Evolutionary conservation across 768 basidiomycete genomes (phyloP).

Genomic region (Podaxis sp.): DNA sequence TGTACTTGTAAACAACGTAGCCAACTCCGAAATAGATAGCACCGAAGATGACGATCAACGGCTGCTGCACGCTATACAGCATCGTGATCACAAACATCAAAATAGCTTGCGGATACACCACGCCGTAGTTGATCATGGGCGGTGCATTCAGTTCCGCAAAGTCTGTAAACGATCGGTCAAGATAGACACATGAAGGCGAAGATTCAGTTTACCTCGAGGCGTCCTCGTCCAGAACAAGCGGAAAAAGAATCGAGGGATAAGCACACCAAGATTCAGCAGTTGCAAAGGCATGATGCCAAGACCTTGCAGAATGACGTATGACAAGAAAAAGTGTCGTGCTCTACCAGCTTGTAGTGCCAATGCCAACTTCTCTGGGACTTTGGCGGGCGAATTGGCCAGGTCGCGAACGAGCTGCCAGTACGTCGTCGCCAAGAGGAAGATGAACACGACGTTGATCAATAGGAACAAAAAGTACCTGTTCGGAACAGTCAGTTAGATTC

Average conservation of each 20-base stretch:
- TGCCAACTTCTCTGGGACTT: constrained; percentile 92
- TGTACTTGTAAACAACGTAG: constrained; percentile 98
- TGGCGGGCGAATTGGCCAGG: constrained; percentile 89
- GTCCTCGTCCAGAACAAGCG: constrained; percentile 82
- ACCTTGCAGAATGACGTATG: constrained; percentile 86
- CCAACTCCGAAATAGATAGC: constrained; percentile 95
- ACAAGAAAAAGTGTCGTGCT: constrained; percentile 83
- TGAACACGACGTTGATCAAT: constrained; percentile 89
- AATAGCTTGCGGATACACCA: constrained; percentile 96
- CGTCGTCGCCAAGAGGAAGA: constrained; percentile 89
- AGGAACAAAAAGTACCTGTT: constrained; percentile 91
- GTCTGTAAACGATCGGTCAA: constrained; percentile 46
- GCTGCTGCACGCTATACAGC: constrained; percentile 94
- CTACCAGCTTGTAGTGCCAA: constrained; percentile 74
- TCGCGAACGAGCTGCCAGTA: constrained; percentile 92
- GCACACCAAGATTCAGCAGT: constrained; percentile 85
- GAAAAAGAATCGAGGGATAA: constrained; percentile 76
- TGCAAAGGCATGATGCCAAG: constrained; percentile 96
- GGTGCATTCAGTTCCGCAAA: constrained; percentile 96
- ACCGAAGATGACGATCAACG: constrained; percentile 92
- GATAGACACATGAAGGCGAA: neutral
- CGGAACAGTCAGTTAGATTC: neutral
- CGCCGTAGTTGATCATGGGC: constrained; percentile 97
- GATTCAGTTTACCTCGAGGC: constrained; percentile 69
- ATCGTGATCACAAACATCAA: constrained; percentile 94